Evolutionary conservation across 768 basidiomycete species (phyloP).

Genomic region (Boletus tomentosulus): DNA sequence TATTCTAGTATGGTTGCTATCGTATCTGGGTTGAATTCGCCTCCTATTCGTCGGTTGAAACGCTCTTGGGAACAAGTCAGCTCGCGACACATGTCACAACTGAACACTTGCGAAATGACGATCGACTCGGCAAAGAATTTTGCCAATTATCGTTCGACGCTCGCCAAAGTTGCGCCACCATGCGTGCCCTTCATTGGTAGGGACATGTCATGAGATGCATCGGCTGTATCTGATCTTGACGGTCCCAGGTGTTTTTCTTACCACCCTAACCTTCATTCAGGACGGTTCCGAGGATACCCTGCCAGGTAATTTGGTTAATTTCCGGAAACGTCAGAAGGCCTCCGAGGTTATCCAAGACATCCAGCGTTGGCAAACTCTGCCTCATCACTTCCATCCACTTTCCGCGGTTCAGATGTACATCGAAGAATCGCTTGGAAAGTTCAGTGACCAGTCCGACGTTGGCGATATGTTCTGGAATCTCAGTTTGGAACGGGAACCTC

Average conservation of each 20-base stretch:
- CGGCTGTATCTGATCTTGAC: slow-evolving; percentile 1
- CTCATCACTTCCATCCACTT: slow-evolving; percentile 79
- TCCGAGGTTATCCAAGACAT: slow-evolving; percentile 98
- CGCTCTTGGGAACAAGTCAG: slow-evolving; percentile 91
- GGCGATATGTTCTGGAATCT: slow-evolving; percentile 81
- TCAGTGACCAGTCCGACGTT: slow-evolving; percentile 61
- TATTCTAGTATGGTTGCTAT: slow-evolving; percentile 98
- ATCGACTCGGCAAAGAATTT: slow-evolving; percentile 95
- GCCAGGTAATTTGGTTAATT: slow-evolving; percentile 80
- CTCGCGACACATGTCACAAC: slow-evolving; percentile 65
- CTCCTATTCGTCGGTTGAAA: slow-evolving; percentile 88
- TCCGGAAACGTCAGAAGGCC: slow-evolving; percentile 90
- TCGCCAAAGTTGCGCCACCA: slow-evolving; percentile 82
- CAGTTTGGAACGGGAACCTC: slow-evolving; percentile 84
- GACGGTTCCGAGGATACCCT: slow-evolving; percentile 91
- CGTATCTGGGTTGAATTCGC: slow-evolving; percentile 89
- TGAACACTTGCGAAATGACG: slow-evolving; percentile 80
- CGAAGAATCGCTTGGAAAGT: slow-evolving; percentile 71
- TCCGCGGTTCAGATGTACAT: slow-evolving; percentile 68
- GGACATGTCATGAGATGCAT: slow-evolving; percentile 15
- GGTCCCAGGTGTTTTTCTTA: slow-evolving; percentile 83
- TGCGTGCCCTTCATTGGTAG: slow-evolving; percentile 96
- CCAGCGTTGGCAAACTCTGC: slow-evolving; percentile 89
- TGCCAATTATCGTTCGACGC: slow-evolving; percentile 80
- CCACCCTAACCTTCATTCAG: slow-evolving; percentile 95